phyloP scores from a whole-genome alignment of 1,139 yeast genomes.

The Candida smagusa region DNA sequence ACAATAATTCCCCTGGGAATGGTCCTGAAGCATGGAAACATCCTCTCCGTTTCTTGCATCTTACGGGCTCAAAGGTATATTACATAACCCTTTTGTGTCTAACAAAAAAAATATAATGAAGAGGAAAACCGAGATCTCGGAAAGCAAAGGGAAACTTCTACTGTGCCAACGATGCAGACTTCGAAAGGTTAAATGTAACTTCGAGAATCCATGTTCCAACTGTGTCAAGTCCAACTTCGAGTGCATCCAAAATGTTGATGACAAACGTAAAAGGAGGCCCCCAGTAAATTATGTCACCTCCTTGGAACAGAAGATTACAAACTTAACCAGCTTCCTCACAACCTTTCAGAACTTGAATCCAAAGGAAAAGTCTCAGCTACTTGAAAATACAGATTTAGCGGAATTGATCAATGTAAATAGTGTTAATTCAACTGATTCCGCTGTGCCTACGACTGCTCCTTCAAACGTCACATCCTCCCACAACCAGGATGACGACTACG shows the following conservation, averaged over 20 bases:
- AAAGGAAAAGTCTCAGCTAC: conserved; percentile 20
- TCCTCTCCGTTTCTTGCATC: no score
- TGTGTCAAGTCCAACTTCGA: conserved; percentile 44
- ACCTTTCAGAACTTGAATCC: conserved; percentile 19
- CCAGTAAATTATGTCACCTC: conserved; percentile 47
- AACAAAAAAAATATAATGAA: no score
- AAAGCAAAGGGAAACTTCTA: conserved; percentile 10
- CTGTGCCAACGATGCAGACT: conserved; percentile 50
- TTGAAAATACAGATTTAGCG: conserved; percentile 13
- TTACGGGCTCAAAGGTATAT: no score
- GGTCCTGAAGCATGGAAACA: no score
- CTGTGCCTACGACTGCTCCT: not conserved
- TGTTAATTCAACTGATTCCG: conserved; percentile 1
- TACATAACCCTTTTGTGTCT: no score
- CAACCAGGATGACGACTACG: conserved; percentile 9
- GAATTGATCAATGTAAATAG: conserved; percentile 6
- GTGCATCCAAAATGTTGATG: conserved; percentile 49
- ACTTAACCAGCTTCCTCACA: conserved; percentile 23
- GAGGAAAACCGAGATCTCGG: no score
- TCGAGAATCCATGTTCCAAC: conserved; percentile 47
- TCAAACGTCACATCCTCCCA: not conserved
- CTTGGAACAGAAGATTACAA: conserved; percentile 28
- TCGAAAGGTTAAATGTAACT: conserved; percentile 55
- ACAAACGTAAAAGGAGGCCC: conserved; percentile 52
- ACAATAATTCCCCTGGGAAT: no score